phyloP scores from a whole-genome alignment of 1,284 basidiomycete genomes.

The Cutaneotrichosporon cutaneum region DNA sequence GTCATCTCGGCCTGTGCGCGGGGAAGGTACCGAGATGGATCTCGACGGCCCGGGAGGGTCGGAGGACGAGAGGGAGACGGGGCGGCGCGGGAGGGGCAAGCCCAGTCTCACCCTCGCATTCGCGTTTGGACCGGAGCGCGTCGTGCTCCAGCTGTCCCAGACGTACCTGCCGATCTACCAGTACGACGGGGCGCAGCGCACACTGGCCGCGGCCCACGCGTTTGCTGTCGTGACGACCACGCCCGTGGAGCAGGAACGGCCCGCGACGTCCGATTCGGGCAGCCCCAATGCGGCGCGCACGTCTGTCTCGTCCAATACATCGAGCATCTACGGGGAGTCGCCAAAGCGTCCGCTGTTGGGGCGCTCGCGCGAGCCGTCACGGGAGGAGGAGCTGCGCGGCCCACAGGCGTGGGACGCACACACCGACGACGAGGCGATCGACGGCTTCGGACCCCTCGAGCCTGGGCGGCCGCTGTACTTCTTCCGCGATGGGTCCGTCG shows the following conservation, averaged over 20 bases:
- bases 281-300: background rate
- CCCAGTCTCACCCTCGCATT: slow-evolving; percentile 30
- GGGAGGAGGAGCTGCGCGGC: background rate
- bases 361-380: background rate
- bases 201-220: slow-evolving; percentile 28
- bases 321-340: background rate
- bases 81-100: background rate
- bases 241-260: slow-evolving; percentile 11
- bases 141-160: slow-evolving; percentile 38
- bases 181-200: background rate
- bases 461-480: slow-evolving; percentile 8
- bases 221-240: slow-evolving; percentile 40
- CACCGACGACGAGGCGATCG: background rate
- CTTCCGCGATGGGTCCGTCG: slow-evolving; percentile 10
- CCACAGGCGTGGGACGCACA: background rate
- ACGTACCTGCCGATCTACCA: slow-evolving; percentile 34
- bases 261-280: background rate
- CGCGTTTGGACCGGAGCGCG: slow-evolving; percentile 20
- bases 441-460: background rate
- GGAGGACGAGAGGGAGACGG: background rate
- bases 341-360: background rate
- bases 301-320: background rate
- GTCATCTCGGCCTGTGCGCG: background rate
- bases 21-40: background rate
- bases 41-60: slow-evolving; percentile 22